A percentile compares a stretch with the other conserved stretches of the same genome.
phyloP scores from a whole-genome alignment of 2,329 filamentous ascomycete species.

The Podosphaera xanthii region DNA sequence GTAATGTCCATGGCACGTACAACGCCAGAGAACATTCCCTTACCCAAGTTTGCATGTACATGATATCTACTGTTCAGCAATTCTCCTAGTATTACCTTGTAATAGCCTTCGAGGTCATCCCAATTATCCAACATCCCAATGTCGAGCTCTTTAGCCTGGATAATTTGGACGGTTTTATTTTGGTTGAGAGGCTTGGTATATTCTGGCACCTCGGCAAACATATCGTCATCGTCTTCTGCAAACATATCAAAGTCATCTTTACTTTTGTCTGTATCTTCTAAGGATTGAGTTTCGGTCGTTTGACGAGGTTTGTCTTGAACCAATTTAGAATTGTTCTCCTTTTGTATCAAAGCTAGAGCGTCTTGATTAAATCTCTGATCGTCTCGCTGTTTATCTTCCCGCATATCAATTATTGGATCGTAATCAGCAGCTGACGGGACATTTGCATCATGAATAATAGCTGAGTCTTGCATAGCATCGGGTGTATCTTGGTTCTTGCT shows the following conservation, averaged over 20 bases:
- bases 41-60: slow-evolving; percentile 66
- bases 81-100: slow-evolving; percentile 83
- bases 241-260: slow-evolving; percentile 72
- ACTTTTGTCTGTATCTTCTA: slow-evolving; percentile 20
- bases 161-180: slow-evolving; percentile 17
- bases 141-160: slow-evolving; percentile 31
- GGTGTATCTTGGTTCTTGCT: slow-evolving; percentile 44
- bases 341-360: slow-evolving; percentile 29
- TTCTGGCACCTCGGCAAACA: slow-evolving; percentile 32
- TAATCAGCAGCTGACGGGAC: slow-evolving; percentile 85
- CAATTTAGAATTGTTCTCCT: slow-evolving; percentile 30
- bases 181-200: slow-evolving; percentile 6
- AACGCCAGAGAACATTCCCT: slow-evolving; percentile 94
- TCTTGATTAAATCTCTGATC: slow-evolving; percentile 38
- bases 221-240: slow-evolving; percentile 51
- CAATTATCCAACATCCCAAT: slow-evolving; percentile 72
- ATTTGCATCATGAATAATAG: slow-evolving; percentile 28
- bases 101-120: slow-evolving; percentile 90
- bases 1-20: slow-evolving; percentile 63
- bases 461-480: slow-evolving; percentile 28
- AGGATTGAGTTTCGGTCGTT: not conserved
- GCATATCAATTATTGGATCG: slow-evolving; percentile 71
- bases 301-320: slow-evolving; percentile 25
- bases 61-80: slow-evolving; percentile 75
- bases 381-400: slow-evolving; percentile 54